Base-by-base conservation (phyloP, 495 filamentous ascomycete species). In the Copromyces sp. region DNA sequence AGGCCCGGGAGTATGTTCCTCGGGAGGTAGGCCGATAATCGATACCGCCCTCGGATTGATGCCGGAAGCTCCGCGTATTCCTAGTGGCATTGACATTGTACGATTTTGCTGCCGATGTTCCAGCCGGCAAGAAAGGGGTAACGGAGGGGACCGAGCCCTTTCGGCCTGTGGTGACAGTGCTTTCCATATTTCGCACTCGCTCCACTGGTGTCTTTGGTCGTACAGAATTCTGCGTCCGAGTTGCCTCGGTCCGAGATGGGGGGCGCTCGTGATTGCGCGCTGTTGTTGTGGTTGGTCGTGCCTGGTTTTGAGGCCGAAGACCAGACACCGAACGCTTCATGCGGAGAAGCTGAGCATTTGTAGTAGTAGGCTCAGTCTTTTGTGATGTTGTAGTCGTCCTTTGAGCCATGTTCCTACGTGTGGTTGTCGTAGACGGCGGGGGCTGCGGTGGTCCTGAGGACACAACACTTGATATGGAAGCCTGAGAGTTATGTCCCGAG, bases 311-410 rank as follows among this genome's bases (percentile, higher is more conserved):
- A 39, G 82, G 76, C 70, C 92, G 87, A 83, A 97, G 91, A 35
- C 87, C 89, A 35, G 95, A 94, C 82, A 96, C 87, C 8, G 96
- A 98, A 69, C 94, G 89, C 83, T 98, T 98, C 38, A 93, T 83
- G 78, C 90, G 90, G 42, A 98, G 84, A 39, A 93, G 82, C 74
- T 95, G 92, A 35, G 91, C 87, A 77, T 84, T 89, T 16, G 91
- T 91, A 14, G 91, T 90, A 38, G 89, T 91, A 6, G 88, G 87
- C 75, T 92, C 90, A 68, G 78, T 81, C 45, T 83, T 81, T 32
- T 87, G 79, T 24, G 83, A 81, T 29, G 85, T 84, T 35, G 84
- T 86, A 11, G 90, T 87, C 29, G 87, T 75, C 71, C 90, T 90
- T 38, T 85, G 81, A 32, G 17, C 82, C 87, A 3, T 90, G 79